These are phyloP conservation scores for Paralagenidium karlingii DNA, from an alignment of 352 stramenopile species.

Conservation along the genomic window DNA sequence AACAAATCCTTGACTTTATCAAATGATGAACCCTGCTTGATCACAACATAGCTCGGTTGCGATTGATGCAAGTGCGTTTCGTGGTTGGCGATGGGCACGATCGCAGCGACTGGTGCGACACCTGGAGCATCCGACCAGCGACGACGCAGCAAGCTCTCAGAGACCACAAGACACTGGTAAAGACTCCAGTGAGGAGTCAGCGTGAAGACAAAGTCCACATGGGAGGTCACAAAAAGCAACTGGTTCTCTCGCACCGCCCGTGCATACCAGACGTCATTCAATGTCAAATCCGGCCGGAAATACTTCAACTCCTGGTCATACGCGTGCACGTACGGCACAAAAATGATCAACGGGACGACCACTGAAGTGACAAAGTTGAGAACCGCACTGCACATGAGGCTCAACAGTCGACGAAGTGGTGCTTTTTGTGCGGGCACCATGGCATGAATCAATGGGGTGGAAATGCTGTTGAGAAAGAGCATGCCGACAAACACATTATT, in stretches of 20 bases:
- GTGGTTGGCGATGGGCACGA: too few relatives aligned
- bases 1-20: too few relatives aligned
- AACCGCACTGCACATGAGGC: too few relatives aligned
- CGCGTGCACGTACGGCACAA: constrained; percentile 13
- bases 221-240: constrained; percentile 17
- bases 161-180: too few relatives aligned
- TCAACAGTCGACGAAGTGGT: too few relatives aligned
- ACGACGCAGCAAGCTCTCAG: too few relatives aligned
- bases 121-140: too few relatives aligned
- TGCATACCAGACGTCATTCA: constrained; percentile 22
- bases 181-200: constrained; percentile 20
- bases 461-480: constrained; percentile 1
- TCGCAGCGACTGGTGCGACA: too few relatives aligned
- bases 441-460: not conserved
- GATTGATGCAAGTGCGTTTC: too few relatives aligned
- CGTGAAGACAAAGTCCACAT: constrained; percentile 13
- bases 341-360: constrained; percentile 20
- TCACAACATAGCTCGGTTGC: too few relatives aligned
- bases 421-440: too few relatives aligned
- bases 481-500: not conserved
- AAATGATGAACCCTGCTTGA: too few relatives aligned
- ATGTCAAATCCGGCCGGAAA: constrained; percentile 18
- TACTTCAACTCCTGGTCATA: constrained; percentile 16
- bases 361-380: constrained; percentile 11
- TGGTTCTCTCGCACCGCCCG: constrained; percentile 33